Base-by-base conservation (phyloP, 2,329 filamentous ascomycete species). In the Monilinia vaccinii-corymbosi region DNA sequence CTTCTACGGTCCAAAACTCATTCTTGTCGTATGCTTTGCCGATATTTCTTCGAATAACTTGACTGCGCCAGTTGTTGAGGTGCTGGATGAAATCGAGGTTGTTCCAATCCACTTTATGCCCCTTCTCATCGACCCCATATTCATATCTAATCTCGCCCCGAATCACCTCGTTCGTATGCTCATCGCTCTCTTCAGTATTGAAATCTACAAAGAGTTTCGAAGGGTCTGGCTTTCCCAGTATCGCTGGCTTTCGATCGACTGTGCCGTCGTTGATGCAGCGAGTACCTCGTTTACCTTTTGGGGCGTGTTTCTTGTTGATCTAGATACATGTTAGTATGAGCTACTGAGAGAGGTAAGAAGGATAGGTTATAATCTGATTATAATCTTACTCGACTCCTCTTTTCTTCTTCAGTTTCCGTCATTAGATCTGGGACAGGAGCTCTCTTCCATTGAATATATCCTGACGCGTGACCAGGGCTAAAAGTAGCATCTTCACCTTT, bases 201-300 rank as follows among this genome's bases (percentile, higher is more conserved):
- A 51, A 58, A 3, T 28, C 21, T 8, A 58, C 4, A 2, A 44
- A 8, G 14, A 51, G 36, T 13, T 42, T 40, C 4, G 36, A 42
- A 3, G 3, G 16, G 18, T 42, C 32, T n/a, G 28, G 28, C 5
- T 44, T 23, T 14, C 38, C 47, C 13, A 58, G 1, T 16, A 34
- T 3, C 6, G 56, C 36, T 1, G n/a, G 14, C 0, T 28, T 42
- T n/a, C 56, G 46, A 4, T 52, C 56, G 21, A 51, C 32, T 5
- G 56, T 58, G 16, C 46, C 56, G 36, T 58, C 56, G 8, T 58
- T 28, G 8, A 58, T 36, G 14, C 47, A 58, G 18, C 46, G 36
- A 13, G n/a, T 21, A 13, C 56, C 56, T 44, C 56, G 36, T 25
- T 51, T 40, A 32, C 36, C n/a, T 11, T 18, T 42, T 6, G 45